These are phyloP conservation scores for Daedaleopsis nitida DNA, from an alignment of 768 basidiomycete genomes.

Conservation along the genomic window DNA sequence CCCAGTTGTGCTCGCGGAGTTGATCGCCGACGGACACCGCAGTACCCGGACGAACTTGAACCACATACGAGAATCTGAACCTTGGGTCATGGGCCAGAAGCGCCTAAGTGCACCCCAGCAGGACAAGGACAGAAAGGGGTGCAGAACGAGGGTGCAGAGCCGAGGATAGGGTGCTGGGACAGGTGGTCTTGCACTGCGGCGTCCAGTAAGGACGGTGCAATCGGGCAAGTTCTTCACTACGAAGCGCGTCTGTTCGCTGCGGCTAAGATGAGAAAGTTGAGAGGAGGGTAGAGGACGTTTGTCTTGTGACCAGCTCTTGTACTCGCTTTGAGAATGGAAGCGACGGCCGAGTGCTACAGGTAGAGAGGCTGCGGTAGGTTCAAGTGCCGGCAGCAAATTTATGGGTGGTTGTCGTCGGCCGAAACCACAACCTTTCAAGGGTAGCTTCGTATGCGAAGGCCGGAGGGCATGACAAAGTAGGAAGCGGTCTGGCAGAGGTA, in stretches of 20 bases:
- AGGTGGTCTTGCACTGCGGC: neutral
- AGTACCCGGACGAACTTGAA: neutral
- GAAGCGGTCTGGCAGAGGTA: neutral
- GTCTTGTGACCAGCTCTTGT: no score
- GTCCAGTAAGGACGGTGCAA: neutral
- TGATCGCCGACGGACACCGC: neutral
- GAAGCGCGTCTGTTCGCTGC: no score
- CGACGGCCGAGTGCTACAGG: no score
- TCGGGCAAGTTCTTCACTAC: no score
- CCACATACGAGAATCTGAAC: neutral
- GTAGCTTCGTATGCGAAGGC: neutral
- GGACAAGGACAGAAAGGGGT: neutral
- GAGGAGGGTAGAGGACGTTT: no score
- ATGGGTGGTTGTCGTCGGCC: neutral
- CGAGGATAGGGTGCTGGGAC: neutral
- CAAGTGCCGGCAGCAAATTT: neutral
- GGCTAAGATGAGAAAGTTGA: no score
- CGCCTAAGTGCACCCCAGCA: neutral
- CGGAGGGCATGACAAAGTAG: neutral
- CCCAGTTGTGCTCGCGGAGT: neutral
- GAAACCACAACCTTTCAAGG: neutral
- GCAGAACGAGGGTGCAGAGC: neutral
- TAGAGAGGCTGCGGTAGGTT: neutral
- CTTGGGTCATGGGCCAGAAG: neutral
- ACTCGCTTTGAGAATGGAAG: no score